Conservation (phyloP, 306 rosid genomes). For the Pterocarpus macrocarpus region DNA sequence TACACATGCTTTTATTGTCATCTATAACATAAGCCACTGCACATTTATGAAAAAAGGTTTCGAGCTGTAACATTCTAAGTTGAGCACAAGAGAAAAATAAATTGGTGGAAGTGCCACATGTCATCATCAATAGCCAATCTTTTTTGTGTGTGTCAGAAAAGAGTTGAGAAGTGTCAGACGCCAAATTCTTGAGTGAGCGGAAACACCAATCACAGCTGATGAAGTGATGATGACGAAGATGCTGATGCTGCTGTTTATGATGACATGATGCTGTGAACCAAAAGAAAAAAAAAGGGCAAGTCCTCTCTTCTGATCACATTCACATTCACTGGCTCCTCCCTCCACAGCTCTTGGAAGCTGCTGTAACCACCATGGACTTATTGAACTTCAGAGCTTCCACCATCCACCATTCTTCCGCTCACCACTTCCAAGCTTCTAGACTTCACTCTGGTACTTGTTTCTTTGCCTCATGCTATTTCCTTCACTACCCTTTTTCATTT, state of each 20-base stretch:
- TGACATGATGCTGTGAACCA: neutral
- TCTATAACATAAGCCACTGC: no score
- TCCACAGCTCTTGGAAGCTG: no score
- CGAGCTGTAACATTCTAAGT: no score
- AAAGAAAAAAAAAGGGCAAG: no score
- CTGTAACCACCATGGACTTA: slow-evolving; percentile 59
- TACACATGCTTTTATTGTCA: no score
- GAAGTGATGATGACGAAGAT: slow-evolving; percentile 7
- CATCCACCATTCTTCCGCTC: slow-evolving; percentile 53
- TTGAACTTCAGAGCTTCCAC: slow-evolving; percentile 66
- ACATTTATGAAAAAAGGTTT: no score
- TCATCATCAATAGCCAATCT: slow-evolving; percentile 38
- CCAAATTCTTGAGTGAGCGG: slow-evolving; percentile 45
- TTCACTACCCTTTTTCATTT: slow-evolving; percentile 5
- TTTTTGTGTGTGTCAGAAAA: slow-evolving; percentile 51
- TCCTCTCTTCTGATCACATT: no score
- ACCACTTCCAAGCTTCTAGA: slow-evolving; percentile 57
- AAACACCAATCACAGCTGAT: slow-evolving; percentile 41
- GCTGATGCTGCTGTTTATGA: slow-evolving; percentile 10
- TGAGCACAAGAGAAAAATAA: no score
- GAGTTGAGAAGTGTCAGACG: slow-evolving; percentile 44
- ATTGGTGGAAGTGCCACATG: slow-evolving; percentile 48
- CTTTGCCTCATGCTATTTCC: neutral
- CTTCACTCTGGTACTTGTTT: slow-evolving; percentile 65
- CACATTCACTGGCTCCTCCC: neutral